phyloP scores from a whole-genome alignment of 176 grass and related monocot genomes.

The Juncus effusus region DNA sequence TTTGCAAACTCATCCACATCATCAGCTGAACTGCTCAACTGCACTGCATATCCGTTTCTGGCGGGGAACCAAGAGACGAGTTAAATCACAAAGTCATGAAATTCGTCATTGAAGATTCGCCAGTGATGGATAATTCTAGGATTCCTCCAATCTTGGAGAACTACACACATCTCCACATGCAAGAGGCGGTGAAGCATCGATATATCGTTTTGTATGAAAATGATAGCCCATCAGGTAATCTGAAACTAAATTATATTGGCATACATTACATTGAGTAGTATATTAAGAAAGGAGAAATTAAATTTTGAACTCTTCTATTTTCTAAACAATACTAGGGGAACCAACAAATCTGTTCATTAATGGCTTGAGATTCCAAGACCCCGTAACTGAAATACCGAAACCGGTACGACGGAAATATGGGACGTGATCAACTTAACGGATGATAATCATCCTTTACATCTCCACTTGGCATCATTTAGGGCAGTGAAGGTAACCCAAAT shows the following conservation, averaged over 20 bases:
- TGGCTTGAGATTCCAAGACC: constrained; percentile 56
- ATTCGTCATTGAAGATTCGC: constrained; percentile 25
- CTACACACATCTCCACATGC: constrained; percentile 29
- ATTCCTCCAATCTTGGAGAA: constrained; percentile 34
- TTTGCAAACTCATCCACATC: constrained; percentile 5
- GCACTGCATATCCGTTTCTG: constrained; percentile 59
- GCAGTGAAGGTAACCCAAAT: constrained; percentile 35
- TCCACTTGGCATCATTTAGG: constrained; percentile 60
- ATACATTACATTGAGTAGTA: no score
- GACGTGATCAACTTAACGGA: constrained; percentile 70
- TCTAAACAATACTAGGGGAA: not conserved
- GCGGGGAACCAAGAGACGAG: constrained; percentile 20
- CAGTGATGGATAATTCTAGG: constrained; percentile 10
- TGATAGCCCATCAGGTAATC: constrained; percentile 30
- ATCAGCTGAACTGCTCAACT: constrained; percentile 39
- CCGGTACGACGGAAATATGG: constrained; percentile 60
- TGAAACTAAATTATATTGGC: no score
- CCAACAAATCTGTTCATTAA: constrained; percentile 74
- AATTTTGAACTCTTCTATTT: no score
- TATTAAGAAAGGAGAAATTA: no score
- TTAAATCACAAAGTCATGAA: constrained; percentile 53
- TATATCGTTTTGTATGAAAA: constrained; percentile 70
- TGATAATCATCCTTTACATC: constrained; percentile 72
- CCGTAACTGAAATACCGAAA: constrained; percentile 61
- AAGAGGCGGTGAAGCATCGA: constrained; percentile 27